phyloP scores from a whole-genome alignment of 768 basidiomycete species.

The Rhizopogon vulgaris region DNA sequence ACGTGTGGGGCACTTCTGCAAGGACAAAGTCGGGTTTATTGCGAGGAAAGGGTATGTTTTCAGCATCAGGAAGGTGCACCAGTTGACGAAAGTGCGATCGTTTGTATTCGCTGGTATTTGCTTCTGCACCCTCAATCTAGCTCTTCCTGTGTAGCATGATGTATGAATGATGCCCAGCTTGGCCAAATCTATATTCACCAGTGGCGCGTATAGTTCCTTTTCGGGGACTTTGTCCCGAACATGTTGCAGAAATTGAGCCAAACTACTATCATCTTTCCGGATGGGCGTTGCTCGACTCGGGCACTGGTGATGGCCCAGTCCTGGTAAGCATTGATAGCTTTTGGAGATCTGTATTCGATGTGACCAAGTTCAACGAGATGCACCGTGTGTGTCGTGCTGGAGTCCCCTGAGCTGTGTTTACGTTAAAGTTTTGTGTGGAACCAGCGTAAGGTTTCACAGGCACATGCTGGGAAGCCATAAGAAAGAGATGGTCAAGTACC shows the following conservation, averaged over 20 bases:
- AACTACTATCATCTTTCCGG: no score
- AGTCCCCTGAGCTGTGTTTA: not conserved
- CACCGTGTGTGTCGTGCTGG: conserved; percentile 1
- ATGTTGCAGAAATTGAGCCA: not conserved
- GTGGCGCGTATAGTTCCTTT: not conserved
- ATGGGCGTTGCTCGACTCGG: not conserved
- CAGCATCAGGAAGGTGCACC: not conserved
- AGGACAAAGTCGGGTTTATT: not conserved
- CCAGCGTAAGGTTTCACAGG: not conserved
- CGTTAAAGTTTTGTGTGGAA: no score
- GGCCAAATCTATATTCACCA: not conserved
- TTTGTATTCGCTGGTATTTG: not conserved
- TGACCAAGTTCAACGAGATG: not conserved
- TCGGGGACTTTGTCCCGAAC: not conserved
- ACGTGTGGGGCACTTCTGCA: not conserved
- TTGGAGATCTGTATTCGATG: not conserved
- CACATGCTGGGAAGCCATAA: not conserved
- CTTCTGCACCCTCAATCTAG: not conserved
- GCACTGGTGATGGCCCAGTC: not conserved
- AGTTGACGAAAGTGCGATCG: not conserved
- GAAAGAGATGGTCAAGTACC: no score
- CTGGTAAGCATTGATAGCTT: not conserved
- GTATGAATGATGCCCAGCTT: not conserved
- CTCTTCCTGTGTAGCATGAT: not conserved
- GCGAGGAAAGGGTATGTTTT: not conserved